phyloP scores from a whole-genome alignment of 208 protist species.

The Lotmaria passim region DNA sequence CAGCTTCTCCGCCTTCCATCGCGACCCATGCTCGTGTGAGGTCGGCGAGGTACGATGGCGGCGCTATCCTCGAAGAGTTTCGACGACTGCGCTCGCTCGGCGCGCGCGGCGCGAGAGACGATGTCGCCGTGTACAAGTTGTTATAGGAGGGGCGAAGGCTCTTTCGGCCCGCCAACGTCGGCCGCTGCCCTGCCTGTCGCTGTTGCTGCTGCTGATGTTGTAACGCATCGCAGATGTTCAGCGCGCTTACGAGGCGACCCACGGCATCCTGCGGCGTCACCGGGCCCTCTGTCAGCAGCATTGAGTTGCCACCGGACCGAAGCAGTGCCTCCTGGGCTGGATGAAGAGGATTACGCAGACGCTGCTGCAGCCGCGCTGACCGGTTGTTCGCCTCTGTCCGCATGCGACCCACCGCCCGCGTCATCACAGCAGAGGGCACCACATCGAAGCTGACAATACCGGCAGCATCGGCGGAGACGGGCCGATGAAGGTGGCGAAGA shows the following conservation, averaged over 20 bases:
- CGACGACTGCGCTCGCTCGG: neutral
- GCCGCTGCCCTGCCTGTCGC: neutral
- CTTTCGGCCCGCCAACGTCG: neutral
- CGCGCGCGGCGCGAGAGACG: neutral
- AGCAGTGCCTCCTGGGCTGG: neutral
- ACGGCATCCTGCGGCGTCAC: neutral
- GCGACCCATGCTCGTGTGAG: conserved; percentile 22
- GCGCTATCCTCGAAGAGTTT: neutral
- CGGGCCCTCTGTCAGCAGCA: neutral
- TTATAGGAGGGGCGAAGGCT: conserved; percentile 5
- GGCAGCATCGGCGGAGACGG: neutral
- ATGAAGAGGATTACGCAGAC: neutral
- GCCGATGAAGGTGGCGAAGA: conserved; percentile 2
- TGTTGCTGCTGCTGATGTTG: neutral
- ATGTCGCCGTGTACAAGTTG: neutral
- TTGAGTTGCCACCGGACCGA: conserved; percentile 3
- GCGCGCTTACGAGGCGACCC: conserved; percentile 13
- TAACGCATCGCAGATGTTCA: conserved; percentile 12
- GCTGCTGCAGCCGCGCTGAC: conserved; percentile 3
- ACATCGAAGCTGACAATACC: conserved; percentile 19
- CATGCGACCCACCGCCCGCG: neutral
- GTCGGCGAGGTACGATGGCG: neutral
- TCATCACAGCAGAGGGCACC: conserved; percentile 1
- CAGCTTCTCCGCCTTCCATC: neutral
- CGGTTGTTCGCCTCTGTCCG: conserved; percentile 1